Percentiles rank a stretch among this genome's conserved stretches.
Evolutionary conservation across 2,329 filamentous ascomycete species (phyloP).

Genomic region (Daldinia sp.): DNA sequence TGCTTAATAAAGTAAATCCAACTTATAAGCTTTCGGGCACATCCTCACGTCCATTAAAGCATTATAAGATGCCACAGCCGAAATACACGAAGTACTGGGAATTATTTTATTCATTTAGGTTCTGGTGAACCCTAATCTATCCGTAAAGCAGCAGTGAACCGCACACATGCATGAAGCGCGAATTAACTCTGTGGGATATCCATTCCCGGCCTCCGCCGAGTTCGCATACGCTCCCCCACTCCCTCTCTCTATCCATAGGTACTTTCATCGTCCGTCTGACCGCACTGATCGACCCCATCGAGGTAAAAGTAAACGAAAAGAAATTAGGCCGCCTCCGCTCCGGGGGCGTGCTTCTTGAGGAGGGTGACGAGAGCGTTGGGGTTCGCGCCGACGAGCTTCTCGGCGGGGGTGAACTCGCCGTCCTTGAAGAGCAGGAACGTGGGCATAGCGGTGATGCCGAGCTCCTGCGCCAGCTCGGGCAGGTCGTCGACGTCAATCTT

Average conservation of each 20-base stretch:
- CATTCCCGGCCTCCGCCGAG: background rate
- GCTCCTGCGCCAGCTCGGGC: constrained; percentile 78
- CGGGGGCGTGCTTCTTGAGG: constrained; percentile 48
- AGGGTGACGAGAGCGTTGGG: constrained; percentile 71
- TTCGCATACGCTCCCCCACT: constrained; percentile 1
- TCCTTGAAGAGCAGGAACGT: constrained; percentile 89
- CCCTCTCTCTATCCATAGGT: constrained; percentile 20
- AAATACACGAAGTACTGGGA: background rate
- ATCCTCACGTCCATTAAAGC: background rate
- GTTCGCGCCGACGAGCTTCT: constrained; percentile 84
- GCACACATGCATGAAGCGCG: too few relatives aligned
- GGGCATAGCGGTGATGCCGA: constrained; percentile 90
- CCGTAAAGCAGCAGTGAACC: constrained; percentile 8
- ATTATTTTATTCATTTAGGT: constrained; percentile 27
- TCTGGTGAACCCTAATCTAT: constrained; percentile 26
- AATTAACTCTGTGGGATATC: constrained; percentile 21
- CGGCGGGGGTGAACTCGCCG: constrained; percentile 78
- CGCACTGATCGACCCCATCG: background rate
- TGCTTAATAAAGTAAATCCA: background rate
- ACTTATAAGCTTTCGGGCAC: background rate
- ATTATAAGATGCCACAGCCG: background rate
- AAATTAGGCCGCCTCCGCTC: constrained; percentile 1
- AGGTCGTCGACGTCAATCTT: constrained; percentile 93
- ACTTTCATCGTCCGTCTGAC: background rate
- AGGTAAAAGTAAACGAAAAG: background rate